A percentile compares a stretch with the other conserved stretches of the same genome.
Evolutionary conservation across 805 yeast genomes (phyloP).

Genomic region (Wickerhamomyces mucosus): DNA sequence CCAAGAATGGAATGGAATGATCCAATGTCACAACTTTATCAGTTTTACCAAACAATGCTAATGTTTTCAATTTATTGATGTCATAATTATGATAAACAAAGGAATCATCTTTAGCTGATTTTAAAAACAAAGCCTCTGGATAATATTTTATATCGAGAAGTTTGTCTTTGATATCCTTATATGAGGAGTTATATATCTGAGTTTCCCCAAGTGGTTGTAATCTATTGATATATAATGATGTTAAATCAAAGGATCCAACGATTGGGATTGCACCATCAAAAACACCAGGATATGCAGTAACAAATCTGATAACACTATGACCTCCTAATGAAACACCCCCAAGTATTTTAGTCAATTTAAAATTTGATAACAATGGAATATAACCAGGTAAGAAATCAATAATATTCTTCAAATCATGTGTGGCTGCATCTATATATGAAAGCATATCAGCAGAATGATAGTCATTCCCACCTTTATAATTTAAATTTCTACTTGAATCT

Average conservation of each 20-base stretch:
- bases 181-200: neutral
- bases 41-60: slow-evolving; percentile 14
- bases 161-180: neutral
- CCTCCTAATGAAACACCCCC: slow-evolving; percentile 20
- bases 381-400: slow-evolving; percentile 11
- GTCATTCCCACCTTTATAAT: slow-evolving; percentile 10
- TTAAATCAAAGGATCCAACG: slow-evolving; percentile 15
- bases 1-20: slow-evolving; percentile 10
- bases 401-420: slow-evolving; percentile 11
- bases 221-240: slow-evolving; percentile 12
- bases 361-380: slow-evolving; percentile 4
- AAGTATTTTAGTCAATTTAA: slow-evolving; percentile 3
- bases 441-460: slow-evolving; percentile 14
- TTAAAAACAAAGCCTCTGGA: slow-evolving; percentile 7
- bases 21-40: slow-evolving; percentile 9
- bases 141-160: neutral
- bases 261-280: slow-evolving; percentile 14
- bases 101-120: slow-evolving; percentile 9
- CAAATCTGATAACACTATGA: slow-evolving; percentile 12
- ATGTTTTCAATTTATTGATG: slow-evolving; percentile 4
- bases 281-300: slow-evolving; percentile 5
- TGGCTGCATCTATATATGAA: slow-evolving; percentile 12
- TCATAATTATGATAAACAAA: slow-evolving; percentile 7
- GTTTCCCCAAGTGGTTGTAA: slow-evolving; percentile 1
- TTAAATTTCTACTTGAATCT: slow-evolving; percentile 4